phyloP scores from a whole-genome alignment of 306 rosid genomes.

The Carpinus viminea region DNA sequence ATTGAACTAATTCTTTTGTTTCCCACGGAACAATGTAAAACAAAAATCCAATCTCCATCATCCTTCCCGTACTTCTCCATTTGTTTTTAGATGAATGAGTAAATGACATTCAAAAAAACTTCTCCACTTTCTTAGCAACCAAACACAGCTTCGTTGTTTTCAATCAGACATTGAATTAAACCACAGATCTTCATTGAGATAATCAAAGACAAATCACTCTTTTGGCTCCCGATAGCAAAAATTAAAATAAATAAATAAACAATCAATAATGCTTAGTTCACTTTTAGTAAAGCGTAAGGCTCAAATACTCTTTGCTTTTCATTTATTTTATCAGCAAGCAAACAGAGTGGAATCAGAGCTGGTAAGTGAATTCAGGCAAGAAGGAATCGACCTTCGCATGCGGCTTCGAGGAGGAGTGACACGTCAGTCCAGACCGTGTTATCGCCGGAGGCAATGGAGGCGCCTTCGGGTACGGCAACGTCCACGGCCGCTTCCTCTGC shows the following conservation, averaged over 20 bases:
- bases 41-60: neutral
- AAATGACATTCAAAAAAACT: neutral
- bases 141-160: neutral
- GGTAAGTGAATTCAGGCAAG: neutral
- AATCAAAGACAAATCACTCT: neutral
- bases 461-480: conserved; percentile 32
- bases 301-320: neutral
- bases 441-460: conserved; percentile 73
- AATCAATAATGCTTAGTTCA: neutral
- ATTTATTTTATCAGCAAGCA: conserved; percentile 19
- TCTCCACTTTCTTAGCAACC: conserved; percentile 3
- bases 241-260: too few relatives aligned
- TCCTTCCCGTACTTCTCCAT: neutral
- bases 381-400: conserved; percentile 58
- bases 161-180: neutral
- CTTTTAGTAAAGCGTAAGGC: neutral
- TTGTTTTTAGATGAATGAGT: too few relatives aligned
- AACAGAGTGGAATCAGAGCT: neutral
- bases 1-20: neutral
- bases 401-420: conserved; percentile 77
- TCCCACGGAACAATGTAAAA: neutral
- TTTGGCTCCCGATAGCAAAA: neutral
- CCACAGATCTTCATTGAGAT: neutral
- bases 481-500: conserved; percentile 33
- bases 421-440: conserved; percentile 86